phyloP scores from a whole-genome alignment of 1,284 basidiomycete species.

The Ustilago xerochloae region DNA sequence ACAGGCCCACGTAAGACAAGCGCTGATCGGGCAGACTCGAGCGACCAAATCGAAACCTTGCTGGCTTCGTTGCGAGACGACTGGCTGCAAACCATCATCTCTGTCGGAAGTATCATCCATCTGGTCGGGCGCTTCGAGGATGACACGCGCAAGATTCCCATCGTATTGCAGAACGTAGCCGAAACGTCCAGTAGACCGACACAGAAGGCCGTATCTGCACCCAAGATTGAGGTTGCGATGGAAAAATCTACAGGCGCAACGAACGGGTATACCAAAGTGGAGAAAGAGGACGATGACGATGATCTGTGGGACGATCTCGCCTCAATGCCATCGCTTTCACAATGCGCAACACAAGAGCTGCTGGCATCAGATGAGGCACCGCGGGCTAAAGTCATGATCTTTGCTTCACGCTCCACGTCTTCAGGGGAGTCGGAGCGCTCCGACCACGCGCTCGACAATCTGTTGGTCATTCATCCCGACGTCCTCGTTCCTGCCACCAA shows the following conservation, averaged over 20 bases:
- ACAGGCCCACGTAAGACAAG: not conserved
- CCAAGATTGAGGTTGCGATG: constrained; percentile 14
- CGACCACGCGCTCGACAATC: constrained; percentile 45
- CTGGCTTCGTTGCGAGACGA: constrained; percentile 58
- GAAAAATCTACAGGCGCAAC: not conserved
- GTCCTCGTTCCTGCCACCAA: constrained; percentile 60
- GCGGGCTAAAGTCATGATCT: constrained; percentile 25
- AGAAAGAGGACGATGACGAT: constrained; percentile 28
- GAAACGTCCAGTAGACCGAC: not conserved
- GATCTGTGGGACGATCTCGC: constrained; percentile 52
- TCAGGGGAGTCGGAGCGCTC: not conserved
- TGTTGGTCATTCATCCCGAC: constrained; percentile 65
- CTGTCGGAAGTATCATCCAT: constrained; percentile 47
- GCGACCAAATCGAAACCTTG: constrained; percentile 3
- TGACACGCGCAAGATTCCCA: constrained; percentile 6
- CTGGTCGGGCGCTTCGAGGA: constrained; percentile 51
- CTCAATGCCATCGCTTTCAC: constrained; percentile 35
- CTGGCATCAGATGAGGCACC: constrained; percentile 20
- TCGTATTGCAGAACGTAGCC: not conserved
- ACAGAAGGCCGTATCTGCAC: not conserved
- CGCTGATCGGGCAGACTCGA: not conserved
- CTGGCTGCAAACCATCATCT: constrained; percentile 49
- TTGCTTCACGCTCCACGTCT: constrained; percentile 18
- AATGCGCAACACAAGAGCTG: constrained; percentile 30
- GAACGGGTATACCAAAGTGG: not conserved